These are phyloP conservation scores for Cyclanthera cordifolia DNA, from an alignment of 306 rosid species.

Conservation along the genomic window DNA sequence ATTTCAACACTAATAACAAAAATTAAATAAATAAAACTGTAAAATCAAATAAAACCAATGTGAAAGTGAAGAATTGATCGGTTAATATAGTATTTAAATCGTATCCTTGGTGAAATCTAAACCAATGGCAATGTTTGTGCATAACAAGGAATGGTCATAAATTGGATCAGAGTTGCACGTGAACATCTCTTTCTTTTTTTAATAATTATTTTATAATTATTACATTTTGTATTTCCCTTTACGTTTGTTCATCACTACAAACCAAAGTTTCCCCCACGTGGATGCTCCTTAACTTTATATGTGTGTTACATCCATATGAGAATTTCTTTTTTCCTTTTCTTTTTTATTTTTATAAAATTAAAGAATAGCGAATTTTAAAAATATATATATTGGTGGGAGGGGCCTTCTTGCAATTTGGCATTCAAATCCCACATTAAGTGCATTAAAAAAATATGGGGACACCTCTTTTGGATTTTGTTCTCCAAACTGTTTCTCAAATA, in stretches of 20 bases:
- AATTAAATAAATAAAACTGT: too few relatives aligned
- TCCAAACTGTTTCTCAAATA: background rate
- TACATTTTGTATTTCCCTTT: background rate
- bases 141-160: slow-evolving; percentile 3
- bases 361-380: too few relatives aligned
- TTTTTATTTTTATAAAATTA: background rate
- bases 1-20: too few relatives aligned
- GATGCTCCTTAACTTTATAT: background rate
- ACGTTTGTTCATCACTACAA: background rate
- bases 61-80: too few relatives aligned
- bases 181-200: background rate
- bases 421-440: slow-evolving; percentile 1
- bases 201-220: background rate
- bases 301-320: background rate
- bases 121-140: background rate
- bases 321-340: background rate
- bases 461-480: background rate
- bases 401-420: background rate
- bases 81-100: too few relatives aligned
- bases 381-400: background rate
- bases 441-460: slow-evolving; percentile 2
- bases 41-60: too few relatives aligned
- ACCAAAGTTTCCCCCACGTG: slow-evolving; percentile 14
- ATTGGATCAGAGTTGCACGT: slow-evolving; percentile 6
- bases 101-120: background rate